Conservation (phyloP, 2,329 filamentous ascomycete genomes). For the Pyricularia sp. region DNA sequence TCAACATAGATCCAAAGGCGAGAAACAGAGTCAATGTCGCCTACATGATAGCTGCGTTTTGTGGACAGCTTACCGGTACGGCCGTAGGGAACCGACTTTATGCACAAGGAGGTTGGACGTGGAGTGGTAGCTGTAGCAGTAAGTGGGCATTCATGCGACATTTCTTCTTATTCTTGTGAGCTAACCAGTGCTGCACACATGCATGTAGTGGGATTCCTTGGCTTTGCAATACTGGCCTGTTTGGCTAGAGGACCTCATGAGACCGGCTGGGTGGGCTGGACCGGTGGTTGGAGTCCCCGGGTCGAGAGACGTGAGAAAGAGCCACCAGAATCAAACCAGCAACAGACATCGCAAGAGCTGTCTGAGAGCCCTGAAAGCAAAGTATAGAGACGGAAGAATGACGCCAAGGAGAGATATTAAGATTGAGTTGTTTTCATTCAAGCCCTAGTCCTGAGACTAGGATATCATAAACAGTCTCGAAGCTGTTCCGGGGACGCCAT, state of each 20-base stretch:
- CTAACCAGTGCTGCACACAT: neutral
- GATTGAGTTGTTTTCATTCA: neutral
- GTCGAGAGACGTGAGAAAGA: neutral
- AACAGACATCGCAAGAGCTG: neutral
- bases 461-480: neutral
- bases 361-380: neutral
- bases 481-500: neutral
- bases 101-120: slow-evolving; percentile 39
- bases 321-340: neutral
- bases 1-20: slow-evolving; percentile 59
- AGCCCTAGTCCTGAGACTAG: neutral
- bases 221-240: slow-evolving; percentile 24
- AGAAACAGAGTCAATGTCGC: slow-evolving; percentile 72
- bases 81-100: slow-evolving; percentile 46
- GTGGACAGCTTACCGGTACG: slow-evolving; percentile 65
- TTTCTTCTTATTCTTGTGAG: neutral
- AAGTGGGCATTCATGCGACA: slow-evolving; percentile 10
- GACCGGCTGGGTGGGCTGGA: slow-evolving; percentile 31
- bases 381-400: neutral
- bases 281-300: slow-evolving; percentile 24
- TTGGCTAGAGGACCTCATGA: slow-evolving; percentile 29
- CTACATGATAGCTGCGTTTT: slow-evolving; percentile 71
- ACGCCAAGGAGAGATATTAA: neutral
- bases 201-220: slow-evolving; percentile 24
- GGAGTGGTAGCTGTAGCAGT: slow-evolving; percentile 33